A percentile compares a stretch with the other conserved stretches of the same genome.
Conservation (phyloP, 2,329 filamentous ascomycete species). For the Phyllosticta capitalensis region DNA sequence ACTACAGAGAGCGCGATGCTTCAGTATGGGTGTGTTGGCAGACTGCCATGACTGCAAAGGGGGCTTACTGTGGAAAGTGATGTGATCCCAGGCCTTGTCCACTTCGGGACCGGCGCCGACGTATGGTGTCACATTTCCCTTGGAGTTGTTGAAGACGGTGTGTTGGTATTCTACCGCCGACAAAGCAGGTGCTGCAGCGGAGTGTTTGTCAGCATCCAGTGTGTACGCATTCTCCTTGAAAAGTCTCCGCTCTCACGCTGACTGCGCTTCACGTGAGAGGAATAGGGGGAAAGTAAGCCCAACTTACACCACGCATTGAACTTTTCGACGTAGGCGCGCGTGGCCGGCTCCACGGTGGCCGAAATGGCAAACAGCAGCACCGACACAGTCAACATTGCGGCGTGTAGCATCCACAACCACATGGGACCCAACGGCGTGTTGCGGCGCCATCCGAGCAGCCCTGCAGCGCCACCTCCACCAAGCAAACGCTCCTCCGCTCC, state of each 20-base stretch:
- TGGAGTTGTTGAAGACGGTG: slow-evolving; percentile 2
- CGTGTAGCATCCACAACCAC: slow-evolving; percentile 9
- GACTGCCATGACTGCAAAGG: not conserved
- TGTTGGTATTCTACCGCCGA: slow-evolving; percentile 2
- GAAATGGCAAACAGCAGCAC: slow-evolving; percentile 2
- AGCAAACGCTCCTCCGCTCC: not conserved
- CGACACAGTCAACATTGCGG: slow-evolving; percentile 1
- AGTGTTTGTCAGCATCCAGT: not conserved
- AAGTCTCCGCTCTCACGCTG: not conserved
- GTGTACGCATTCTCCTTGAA: not conserved
- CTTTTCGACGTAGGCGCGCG: not conserved
- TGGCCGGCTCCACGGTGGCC: slow-evolving; percentile 1
- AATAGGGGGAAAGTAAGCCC: not conserved
- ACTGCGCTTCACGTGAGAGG: not conserved
- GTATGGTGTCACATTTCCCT: slow-evolving; percentile 25
- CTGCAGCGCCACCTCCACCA: not conserved
- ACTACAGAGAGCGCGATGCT: slow-evolving; percentile 30
- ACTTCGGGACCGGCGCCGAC: slow-evolving; percentile 49
- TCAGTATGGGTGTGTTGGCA: not conserved
- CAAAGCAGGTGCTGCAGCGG: slow-evolving; percentile 1
- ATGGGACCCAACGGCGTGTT: slow-evolving; percentile 1
- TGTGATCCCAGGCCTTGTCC: slow-evolving; percentile 48
- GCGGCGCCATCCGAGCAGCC: not conserved
- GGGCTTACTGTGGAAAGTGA: slow-evolving; percentile 35
- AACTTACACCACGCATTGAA: slow-evolving; percentile 7